Base-by-base conservation (phyloP, 768 basidiomycete species). In the Cyclocybe aegerita region DNA sequence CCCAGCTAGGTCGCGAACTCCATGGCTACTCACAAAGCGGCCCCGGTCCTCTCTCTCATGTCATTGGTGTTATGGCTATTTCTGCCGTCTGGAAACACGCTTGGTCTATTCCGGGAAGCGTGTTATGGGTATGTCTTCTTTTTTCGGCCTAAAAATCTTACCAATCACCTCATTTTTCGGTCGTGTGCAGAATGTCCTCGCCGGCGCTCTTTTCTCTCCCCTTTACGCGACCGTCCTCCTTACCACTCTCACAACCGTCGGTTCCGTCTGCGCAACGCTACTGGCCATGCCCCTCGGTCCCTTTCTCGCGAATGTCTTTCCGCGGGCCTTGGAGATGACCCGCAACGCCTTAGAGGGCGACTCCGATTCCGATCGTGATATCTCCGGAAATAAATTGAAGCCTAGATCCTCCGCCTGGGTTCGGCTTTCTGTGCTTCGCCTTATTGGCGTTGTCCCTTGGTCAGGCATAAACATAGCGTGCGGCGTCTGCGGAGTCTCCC, bases 391-490 rank as follows among this genome's bases (percentile, higher is more conserved):
- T 52, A 45, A 52, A 48, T 53, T 52, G 30, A 65, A 67, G 52
- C 62, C 63, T 46, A 70, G 65, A 49, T 75, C 78, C 5, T 69
- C 77, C 8, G 69, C 85, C 2, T 97, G 95, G 94, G 85, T 93
- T 39, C 83, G 93, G 36, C 73, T 97, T 39, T 86, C 93, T 3
- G 81, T 96, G 50, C 80, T 98, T 55, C 83, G 95, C 43, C 83
- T 96, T 50, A 82, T 96, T 60, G 95, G 95, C 14, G 83, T 98
- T 48, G 92, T 97, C 3, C 95, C 95, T 4, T 98, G 95, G 95
- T 92, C 90, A 50, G 93, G 92, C 52, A 93, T 98, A 76, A 98
- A 98, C 67, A 89, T 98, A 50, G 94, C 94, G 39, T 96, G 89
- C 68, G 94, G 94, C 45, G 92, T 96, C 23, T 90, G 89, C 59